Percentiles rank a stretch among this genome's conserved stretches.
Conservation (phyloP, 106 monocot species). For the Iris macrosiphon region DNA sequence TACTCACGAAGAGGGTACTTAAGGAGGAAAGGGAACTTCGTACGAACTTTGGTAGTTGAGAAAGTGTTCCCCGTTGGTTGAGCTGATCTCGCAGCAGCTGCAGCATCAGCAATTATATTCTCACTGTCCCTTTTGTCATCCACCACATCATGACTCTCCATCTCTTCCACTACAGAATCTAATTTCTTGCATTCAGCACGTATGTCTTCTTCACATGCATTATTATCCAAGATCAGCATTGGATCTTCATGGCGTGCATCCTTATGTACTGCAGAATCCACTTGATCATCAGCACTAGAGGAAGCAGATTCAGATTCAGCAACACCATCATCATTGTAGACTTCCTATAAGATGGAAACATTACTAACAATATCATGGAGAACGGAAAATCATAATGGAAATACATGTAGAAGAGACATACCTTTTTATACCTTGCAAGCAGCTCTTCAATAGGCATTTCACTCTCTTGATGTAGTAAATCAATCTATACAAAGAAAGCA, state of each 20-base stretch:
- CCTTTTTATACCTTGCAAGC: slow-evolving; percentile 89
- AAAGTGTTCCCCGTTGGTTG: slow-evolving; percentile 99
- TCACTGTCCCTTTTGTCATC: slow-evolving; percentile 49
- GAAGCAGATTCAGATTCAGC: slow-evolving; percentile 39
- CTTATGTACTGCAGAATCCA: slow-evolving; percentile 15
- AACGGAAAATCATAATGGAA: background rate
- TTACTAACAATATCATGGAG: slow-evolving; percentile 1
- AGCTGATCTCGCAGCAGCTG: slow-evolving; percentile 97
- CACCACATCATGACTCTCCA: slow-evolving; percentile 13
- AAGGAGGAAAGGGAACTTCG: slow-evolving; percentile 94
- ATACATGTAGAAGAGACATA: slow-evolving; percentile 18
- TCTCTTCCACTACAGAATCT: slow-evolving; percentile 9
- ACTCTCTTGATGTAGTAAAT: slow-evolving; percentile 76
- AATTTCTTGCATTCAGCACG: background rate
- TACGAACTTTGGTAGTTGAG: slow-evolving; percentile 93
- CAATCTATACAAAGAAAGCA: slow-evolving; percentile 36
- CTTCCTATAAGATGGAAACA: slow-evolving; percentile 43
- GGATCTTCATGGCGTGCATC: slow-evolving; percentile 6
- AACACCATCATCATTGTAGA: slow-evolving; percentile 21
- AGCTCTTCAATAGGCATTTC: slow-evolving; percentile 83
- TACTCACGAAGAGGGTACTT: slow-evolving; percentile 94
- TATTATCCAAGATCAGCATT: slow-evolving; percentile 5
- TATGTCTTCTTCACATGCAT: slow-evolving; percentile 9
- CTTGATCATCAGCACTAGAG: slow-evolving; percentile 34
- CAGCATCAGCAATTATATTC: slow-evolving; percentile 92